Evolutionary conservation across 345 rosid genomes (phyloP), one percentile per base, ranked within the genome.

Genomic region (Pistacia integerrima): DNA sequence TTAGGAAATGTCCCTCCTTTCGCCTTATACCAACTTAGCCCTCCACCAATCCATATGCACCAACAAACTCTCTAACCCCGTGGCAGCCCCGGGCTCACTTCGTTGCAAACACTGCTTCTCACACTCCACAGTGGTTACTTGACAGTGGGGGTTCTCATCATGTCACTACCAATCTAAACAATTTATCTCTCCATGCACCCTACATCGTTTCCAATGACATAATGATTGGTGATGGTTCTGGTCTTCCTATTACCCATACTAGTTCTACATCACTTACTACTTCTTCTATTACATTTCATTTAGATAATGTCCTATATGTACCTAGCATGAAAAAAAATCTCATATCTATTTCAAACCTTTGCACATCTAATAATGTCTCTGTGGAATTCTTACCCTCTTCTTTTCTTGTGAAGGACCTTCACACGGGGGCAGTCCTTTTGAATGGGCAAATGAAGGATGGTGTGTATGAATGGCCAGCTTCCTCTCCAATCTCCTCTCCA

Each of bases 91-190:
- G 5, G 3, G 63, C 35, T 0, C 69, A 22, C 8, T 11, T 17
- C 10, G 10, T 67, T n/a, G 2, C 62, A 28, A 28, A 68, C 16
- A 8, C 36, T 3, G 8, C 36, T 3, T 1, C 69, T 11, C 28
- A 17, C 51, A 58, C 33, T 8, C 6, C 68, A 70, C 18, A 28
- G 2, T 62, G 56, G 73, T 66, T 78, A 2, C 13, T 71, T 0
- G 66, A 72, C 13, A 38, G 36, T 18, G 77, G 76, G 0, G 70
- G 71, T 0, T 67, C 70, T 2, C 78, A 74, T 17, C 82, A 74
- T 41, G 38, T 67, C 20, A 22, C 22, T 22, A 22, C 22, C 0
- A 22, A 22, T 22, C 22, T 22, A 22, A 22, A 22, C 22, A 22
- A 22, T 22, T 64, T 79, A 30, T 58, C 78, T 2, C 68, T 73